These are phyloP conservation scores for Penicillium dipodomyicola DNA, from an alignment of 495 filamentous ascomycete genomes.

Conservation along the genomic window DNA sequence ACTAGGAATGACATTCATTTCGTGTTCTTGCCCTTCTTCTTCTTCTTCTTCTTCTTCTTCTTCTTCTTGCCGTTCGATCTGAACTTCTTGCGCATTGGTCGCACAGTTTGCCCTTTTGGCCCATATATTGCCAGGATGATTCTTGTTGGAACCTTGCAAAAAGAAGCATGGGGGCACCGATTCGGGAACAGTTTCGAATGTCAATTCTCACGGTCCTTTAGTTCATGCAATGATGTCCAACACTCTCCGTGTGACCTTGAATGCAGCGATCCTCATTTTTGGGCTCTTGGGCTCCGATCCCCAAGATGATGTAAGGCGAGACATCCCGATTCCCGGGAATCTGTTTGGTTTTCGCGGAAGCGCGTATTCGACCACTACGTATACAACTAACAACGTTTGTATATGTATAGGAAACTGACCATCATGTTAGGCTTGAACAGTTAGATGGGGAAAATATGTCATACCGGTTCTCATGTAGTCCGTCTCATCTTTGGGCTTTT, in stretches of 20 bases:
- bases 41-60: constrained; percentile 1
- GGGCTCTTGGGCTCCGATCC: constrained; percentile 17
- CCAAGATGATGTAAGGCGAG: constrained; percentile 27
- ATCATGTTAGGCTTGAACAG: neutral
- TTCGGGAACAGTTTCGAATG: constrained; percentile 13
- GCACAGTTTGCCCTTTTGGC: constrained; percentile 6
- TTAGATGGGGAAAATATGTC: constrained; percentile 13
- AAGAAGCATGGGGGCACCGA: constrained; percentile 17
- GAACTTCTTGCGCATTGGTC: constrained; percentile 8
- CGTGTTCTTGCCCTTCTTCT: constrained; percentile 2
- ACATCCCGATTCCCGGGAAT: constrained; percentile 3
- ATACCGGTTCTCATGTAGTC: constrained; percentile 26
- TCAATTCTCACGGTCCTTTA: constrained; percentile 22
- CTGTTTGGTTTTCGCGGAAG: constrained; percentile 1
- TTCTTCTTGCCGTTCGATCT: constrained; percentile 2
- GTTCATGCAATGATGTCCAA: constrained; percentile 45
- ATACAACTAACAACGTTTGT: neutral
- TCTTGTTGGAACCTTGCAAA: constrained; percentile 16
- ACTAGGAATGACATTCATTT: constrained; percentile 18
- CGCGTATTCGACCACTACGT: neutral
- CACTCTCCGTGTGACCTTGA: constrained; percentile 26
- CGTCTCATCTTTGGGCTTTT: constrained; percentile 9
- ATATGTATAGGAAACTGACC: neutral
- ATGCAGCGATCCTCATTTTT: constrained; percentile 20
- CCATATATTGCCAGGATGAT: constrained; percentile 17